Evolutionary conservation across 1,139 yeast species (phyloP).

Genomic region (Lodderomyces pseudojiufengensis): DNA sequence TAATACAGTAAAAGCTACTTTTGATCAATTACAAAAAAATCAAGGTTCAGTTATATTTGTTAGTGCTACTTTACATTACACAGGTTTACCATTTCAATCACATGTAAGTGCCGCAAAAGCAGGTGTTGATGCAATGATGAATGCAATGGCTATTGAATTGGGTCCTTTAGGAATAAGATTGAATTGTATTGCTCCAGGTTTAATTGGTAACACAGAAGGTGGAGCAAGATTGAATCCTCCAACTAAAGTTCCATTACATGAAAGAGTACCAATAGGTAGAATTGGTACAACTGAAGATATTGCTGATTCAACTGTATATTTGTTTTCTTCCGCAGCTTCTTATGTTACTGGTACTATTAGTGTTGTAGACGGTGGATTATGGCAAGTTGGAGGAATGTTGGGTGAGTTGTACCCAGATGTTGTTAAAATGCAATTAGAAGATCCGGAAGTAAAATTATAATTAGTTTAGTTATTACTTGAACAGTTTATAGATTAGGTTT

Average conservation of each 20-base stretch:
- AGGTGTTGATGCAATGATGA: slow-evolving; percentile 84
- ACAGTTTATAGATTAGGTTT: too few species aligned
- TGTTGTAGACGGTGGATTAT: slow-evolving; percentile 87
- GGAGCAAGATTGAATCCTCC: slow-evolving; percentile 53
- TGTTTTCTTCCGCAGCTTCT: slow-evolving; percentile 77
- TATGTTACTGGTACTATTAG: slow-evolving; percentile 75
- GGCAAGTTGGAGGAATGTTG: slow-evolving; percentile 65
- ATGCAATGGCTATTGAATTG: slow-evolving; percentile 82
- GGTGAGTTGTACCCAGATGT: slow-evolving; percentile 35
- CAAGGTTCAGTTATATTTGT: slow-evolving; percentile 79
- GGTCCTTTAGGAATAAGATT: slow-evolving; percentile 86
- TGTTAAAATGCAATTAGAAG: slow-evolving; percentile 25
- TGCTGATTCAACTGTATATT: slow-evolving; percentile 82
- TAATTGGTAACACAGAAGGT: slow-evolving; percentile 84
- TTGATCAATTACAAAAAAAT: slow-evolving; percentile 59
- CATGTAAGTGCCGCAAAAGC: slow-evolving; percentile 97
- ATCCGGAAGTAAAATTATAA: slow-evolving; percentile 18
- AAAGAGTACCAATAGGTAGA: slow-evolving; percentile 70
- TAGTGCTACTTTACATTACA: slow-evolving; percentile 87
- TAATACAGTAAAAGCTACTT: slow-evolving; percentile 84
- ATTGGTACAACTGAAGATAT: slow-evolving; percentile 74
- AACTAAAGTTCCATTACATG: slow-evolving; percentile 28
- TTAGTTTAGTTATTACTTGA: neutral
- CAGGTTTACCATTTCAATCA: slow-evolving; percentile 85
- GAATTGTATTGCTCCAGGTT: slow-evolving; percentile 89